phyloP scores from a whole-genome alignment of 352 stramenopile genomes.

The Globisporangium carolinianum region DNA sequence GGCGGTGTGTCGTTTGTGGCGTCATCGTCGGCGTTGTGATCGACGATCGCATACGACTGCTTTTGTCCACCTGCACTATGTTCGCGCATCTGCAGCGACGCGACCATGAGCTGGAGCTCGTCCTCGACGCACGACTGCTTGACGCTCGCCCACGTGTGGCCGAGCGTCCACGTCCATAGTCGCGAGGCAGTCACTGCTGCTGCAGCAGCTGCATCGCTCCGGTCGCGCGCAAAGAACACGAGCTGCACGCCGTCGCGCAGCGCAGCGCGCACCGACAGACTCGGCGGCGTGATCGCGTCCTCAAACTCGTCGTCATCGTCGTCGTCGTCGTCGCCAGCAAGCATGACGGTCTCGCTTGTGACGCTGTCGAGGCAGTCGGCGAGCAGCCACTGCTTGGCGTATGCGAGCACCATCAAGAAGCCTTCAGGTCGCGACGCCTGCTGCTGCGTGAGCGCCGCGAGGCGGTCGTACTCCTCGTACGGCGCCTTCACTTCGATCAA shows the following conservation, averaged over 20 bases:
- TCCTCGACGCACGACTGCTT: constrained; percentile 85
- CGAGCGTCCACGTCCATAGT: constrained; percentile 58
- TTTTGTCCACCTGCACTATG: constrained; percentile 12
- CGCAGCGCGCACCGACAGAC: constrained; percentile 42
- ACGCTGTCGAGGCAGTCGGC: constrained; percentile 70
- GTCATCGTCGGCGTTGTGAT: constrained; percentile 7
- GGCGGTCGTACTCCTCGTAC: constrained; percentile 79
- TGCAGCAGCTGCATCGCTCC: not conserved
- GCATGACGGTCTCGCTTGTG: constrained; percentile 29
- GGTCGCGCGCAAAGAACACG: constrained; percentile 42
- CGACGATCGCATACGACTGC: constrained; percentile 37
- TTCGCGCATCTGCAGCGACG: constrained; percentile 57
- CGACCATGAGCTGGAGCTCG: constrained; percentile 58
- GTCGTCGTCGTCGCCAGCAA: constrained; percentile 49
- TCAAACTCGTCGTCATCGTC: constrained; percentile 84
- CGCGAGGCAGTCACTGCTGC: constrained; percentile 1
- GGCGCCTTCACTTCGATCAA: constrained; percentile 82
- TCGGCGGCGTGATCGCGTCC: constrained; percentile 82
- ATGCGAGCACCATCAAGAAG: constrained; percentile 79
- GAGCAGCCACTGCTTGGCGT: constrained; percentile 82
- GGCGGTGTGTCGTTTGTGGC: constrained; percentile 11
- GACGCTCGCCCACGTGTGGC: constrained; percentile 34
- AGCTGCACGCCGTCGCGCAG: constrained; percentile 43
- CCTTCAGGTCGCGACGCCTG: constrained; percentile 73
- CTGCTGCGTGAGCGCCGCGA: constrained; percentile 59